Percentiles rank a stretch among this genome's conserved stretches.
Conservation (phyloP, 2,329 filamentous ascomycete species). For the Penicillium sp. region DNA sequence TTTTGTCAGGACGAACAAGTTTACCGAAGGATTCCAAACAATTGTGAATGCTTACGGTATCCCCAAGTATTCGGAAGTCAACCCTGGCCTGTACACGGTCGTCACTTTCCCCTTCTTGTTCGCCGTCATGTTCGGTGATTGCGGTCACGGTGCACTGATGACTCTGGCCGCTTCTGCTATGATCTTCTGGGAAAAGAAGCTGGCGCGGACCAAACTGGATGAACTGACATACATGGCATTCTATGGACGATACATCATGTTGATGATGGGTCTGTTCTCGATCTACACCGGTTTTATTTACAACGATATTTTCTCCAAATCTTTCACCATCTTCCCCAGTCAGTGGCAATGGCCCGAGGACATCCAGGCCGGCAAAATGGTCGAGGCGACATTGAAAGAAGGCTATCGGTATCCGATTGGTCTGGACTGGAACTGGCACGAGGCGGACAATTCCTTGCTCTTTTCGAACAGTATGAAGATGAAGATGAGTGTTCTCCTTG, state of each 20-base stretch:
- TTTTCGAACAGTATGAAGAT: constrained; percentile 99
- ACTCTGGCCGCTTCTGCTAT: constrained; percentile 77
- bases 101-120: constrained; percentile 99
- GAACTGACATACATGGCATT: constrained; percentile 98
- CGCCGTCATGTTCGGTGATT: constrained; percentile 99
- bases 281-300: constrained; percentile 97
- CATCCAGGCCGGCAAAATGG: constrained; percentile 64
- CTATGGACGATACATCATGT: constrained; percentile 96
- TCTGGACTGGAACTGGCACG: constrained; percentile 95
- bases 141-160: constrained; percentile 92
- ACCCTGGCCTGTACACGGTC: constrained; percentile 90
- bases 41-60: constrained; percentile 99
- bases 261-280: constrained; percentile 97
- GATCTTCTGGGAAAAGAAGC: constrained; percentile 93
- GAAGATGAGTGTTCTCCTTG: constrained; percentile 97
- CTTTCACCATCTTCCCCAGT: constrained; percentile 82
- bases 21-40: constrained; percentile 96
- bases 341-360: constrained; percentile 81
- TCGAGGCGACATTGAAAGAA: constrained; percentile 67
- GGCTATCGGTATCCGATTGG: constrained; percentile 93
- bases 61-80: constrained; percentile 95
- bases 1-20: constrained; percentile 97
- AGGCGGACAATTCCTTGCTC: constrained; percentile 87
- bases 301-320: constrained; percentile 95
- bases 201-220: constrained; percentile 83